phyloP scores from a whole-genome alignment of 495 filamentous ascomycete species.

The Xylaria acuta region DNA sequence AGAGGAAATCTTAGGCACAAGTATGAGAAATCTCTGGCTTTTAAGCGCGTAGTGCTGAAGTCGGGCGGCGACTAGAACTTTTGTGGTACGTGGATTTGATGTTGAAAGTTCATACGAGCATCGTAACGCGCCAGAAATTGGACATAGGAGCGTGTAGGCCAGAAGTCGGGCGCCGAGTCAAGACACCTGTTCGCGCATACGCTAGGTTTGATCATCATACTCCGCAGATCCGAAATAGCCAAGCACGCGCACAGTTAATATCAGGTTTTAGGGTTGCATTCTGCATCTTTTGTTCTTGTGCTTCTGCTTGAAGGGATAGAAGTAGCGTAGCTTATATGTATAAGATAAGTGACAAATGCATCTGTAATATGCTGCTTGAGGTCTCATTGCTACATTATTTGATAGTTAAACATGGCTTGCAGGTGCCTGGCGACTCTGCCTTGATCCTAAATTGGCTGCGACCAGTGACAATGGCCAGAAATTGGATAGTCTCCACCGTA shows the following conservation, averaged over 20 bases:
- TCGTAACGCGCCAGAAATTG: not conserved
- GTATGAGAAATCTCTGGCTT: too few species aligned
- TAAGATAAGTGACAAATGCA: not conserved
- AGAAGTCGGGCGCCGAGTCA: not conserved
- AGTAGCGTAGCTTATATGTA: not conserved
- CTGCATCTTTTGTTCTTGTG: too few species aligned
- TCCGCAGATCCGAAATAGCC: not conserved
- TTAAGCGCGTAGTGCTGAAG: too few species aligned
- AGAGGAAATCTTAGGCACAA: too few species aligned
- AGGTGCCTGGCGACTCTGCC: not conserved
- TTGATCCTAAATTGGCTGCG: not conserved
- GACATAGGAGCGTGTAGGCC: not conserved
- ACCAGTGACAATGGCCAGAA: not conserved
- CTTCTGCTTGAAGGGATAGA: not conserved
- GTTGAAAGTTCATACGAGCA: too few species aligned
- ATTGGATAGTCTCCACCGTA: not conserved
- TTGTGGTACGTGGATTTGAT: too few species aligned
- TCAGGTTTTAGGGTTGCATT: not conserved
- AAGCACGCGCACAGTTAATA: not conserved
- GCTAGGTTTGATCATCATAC: not conserved
- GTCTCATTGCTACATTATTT: not conserved
- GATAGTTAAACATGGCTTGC: not conserved
- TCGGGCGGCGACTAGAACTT: too few species aligned
- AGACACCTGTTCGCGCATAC: not conserved
- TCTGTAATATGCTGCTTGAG: not conserved